Conservation (phyloP, 768 basidiomycete species). For the Phlebiopsis gigantea region DNA sequence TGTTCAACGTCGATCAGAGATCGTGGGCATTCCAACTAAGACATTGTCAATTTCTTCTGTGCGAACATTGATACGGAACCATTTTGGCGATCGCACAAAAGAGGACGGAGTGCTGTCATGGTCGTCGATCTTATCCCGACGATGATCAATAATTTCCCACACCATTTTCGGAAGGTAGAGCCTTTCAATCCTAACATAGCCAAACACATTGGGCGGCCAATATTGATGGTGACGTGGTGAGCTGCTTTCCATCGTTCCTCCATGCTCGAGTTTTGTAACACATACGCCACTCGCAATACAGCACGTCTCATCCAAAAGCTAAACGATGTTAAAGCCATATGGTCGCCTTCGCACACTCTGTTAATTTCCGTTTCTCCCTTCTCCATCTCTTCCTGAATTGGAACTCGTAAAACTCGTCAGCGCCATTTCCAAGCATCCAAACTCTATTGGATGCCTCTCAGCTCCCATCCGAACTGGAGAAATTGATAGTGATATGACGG, state of each 20-base stretch:
- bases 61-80: too few relatives aligned
- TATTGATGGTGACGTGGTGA: background rate
- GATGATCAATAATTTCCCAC: background rate
- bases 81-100: too few relatives aligned
- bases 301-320: background rate
- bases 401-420: conserved; percentile 30
- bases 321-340: background rate
- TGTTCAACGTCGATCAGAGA: too few relatives aligned
- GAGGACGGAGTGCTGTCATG: background rate
- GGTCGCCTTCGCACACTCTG: background rate
- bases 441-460: conserved; percentile 59
- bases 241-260: background rate
- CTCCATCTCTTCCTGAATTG: conserved; percentile 41
- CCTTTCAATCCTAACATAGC: background rate
- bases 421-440: conserved; percentile 18
- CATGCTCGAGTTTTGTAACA: background rate
- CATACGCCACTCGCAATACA: background rate
- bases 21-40: background rate
- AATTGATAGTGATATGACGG: background rate
- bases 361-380: conserved; percentile 40
- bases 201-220: background rate
- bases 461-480: conserved; percentile 30
- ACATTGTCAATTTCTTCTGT: background rate
- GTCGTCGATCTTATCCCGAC: background rate
- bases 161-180: background rate